Evolutionary conservation across 805 yeast genomes (phyloP), one percentile per base, ranked within the genome.

Genomic region (Candida caryicola): DNA sequence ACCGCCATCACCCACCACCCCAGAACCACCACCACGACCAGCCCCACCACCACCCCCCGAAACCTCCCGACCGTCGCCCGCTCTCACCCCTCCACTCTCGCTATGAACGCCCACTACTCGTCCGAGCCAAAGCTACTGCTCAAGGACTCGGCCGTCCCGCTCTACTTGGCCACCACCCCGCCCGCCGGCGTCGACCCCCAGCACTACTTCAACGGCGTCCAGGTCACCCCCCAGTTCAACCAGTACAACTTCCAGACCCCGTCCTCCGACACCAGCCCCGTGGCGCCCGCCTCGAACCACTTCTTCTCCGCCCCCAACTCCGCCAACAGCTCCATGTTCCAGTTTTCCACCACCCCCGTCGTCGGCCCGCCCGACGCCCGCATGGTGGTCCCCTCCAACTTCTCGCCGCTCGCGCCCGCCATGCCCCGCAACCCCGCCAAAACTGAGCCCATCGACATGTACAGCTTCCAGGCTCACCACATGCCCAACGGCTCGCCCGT

Each of bases 231-330:
- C 4, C 40, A 31, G 14, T 16, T 31, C 8, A 19, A 14, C 0
- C 40, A 9, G 9, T 17, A 17, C 32, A 27, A 27, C 31, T 37
- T 37, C 25, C 40, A 37, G 23, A 37, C 36, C 21, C 40, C 40
- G 13, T 19, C 16, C 18, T 31, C 36, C 15, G 40, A 37, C 13
- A 12, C 29, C 16, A 37, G 40, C 19, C 40, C 40, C 10, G 10
- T 31, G 16, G 14, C 19, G 3, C 27, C 34, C 10, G 28, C 26
- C 17, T 13, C 37, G 13, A 15, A 27, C 25, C 41, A 38, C 16
- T 26, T 29, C 34, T 39, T 31, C 23, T 34, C 38, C 6, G 42
- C 38, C 4, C 42, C 42, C 15, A 31, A 33, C 26, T 39, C 42
- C 8, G 33, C 42, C 19, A 30, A 32, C 29, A 35, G 28, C 33